phyloP scores from a whole-genome alignment of 441 rosid genomes.

The Arabidopsis lyrata region DNA sequence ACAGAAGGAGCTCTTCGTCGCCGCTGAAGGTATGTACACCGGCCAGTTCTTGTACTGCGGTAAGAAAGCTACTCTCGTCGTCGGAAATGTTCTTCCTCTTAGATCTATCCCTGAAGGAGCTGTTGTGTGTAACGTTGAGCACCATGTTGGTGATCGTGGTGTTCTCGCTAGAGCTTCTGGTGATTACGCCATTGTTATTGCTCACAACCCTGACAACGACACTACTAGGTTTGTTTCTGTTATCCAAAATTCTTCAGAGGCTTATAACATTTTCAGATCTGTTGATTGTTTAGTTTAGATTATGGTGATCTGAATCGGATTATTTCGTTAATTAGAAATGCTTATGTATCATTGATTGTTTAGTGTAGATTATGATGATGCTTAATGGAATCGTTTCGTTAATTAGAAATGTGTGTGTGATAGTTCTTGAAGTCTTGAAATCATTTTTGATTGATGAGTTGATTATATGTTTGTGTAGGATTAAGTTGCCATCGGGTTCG shows the following conservation, averaged over 20 bases:
- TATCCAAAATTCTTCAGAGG: not conserved
- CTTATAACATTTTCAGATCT: not conserved
- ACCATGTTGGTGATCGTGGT: conserved; percentile 82
- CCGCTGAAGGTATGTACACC: conserved; percentile 78
- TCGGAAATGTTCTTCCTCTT: conserved; percentile 75
- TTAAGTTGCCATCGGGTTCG: conserved; percentile 84
- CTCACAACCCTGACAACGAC: conserved; percentile 85
- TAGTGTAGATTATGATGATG: not conserved
- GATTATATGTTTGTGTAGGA: conserved; percentile 40
- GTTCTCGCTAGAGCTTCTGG: conserved; percentile 72
- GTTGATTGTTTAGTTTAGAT: not conserved
- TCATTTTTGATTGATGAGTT: no score
- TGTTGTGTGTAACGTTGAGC: conserved; percentile 79
- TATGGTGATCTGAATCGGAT: not conserved
- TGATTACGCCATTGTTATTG: conserved; percentile 72
- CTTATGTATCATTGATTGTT: not conserved
- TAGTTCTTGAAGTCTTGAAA: no score
- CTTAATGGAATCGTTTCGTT: not conserved
- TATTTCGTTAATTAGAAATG: not conserved
- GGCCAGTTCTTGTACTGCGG: conserved; percentile 84
- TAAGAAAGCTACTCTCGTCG: conserved; percentile 67
- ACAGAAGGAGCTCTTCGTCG: conserved; percentile 85
- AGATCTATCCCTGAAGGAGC: conserved; percentile 81
- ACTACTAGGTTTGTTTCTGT: conserved; percentile 57
- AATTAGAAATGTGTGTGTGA: not conserved